These are phyloP conservation scores for Chytriomyces sp. DNA, from an alignment of 192 early-diverging fungal species.

Conservation along the genomic window DNA sequence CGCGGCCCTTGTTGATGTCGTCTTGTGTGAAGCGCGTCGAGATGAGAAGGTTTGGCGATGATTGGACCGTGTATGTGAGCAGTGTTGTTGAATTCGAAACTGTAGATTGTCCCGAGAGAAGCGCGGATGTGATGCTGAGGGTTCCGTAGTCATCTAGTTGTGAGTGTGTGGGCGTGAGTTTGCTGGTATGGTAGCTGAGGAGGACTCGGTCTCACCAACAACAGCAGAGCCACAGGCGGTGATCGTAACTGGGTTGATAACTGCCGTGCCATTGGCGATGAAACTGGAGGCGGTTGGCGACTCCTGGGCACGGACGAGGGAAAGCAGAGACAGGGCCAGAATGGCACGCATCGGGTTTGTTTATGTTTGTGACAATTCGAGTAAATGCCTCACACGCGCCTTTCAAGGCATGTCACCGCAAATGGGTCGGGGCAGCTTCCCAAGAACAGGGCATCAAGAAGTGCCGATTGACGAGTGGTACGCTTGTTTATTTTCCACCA, in stretches of 20 bases:
- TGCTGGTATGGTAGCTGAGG: background rate
- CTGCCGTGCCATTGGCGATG: background rate
- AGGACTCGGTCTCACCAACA: background rate
- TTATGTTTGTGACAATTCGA: background rate
- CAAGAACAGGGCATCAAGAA: no score
- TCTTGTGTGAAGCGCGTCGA: slow-evolving; percentile 10
- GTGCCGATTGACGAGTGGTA: no score
- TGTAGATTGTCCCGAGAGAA: slow-evolving; percentile 18
- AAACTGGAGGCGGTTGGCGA: background rate
- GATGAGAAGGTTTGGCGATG: background rate
- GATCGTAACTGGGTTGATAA: background rate
- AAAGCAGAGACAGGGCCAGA: background rate
- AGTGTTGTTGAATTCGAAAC: background rate
- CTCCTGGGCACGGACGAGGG: background rate
- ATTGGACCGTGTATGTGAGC: slow-evolving; percentile 8
- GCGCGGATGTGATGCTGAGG: slow-evolving; percentile 5
- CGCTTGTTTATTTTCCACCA: no score
- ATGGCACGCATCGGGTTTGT: background rate
- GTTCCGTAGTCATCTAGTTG: slow-evolving; percentile 20
- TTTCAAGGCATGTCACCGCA: no score
- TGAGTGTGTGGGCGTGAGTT: no score
- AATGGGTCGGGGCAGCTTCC: no score
- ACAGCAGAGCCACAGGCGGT: slow-evolving; percentile 1
- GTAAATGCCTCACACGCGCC: no score
- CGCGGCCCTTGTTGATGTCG: slow-evolving; percentile 5